Evolutionary conservation across 495 filamentous ascomycete genomes (phyloP), one percentile per base, ranked within the genome.

Genomic region (Lasiosphaeriaceae sp.): DNA sequence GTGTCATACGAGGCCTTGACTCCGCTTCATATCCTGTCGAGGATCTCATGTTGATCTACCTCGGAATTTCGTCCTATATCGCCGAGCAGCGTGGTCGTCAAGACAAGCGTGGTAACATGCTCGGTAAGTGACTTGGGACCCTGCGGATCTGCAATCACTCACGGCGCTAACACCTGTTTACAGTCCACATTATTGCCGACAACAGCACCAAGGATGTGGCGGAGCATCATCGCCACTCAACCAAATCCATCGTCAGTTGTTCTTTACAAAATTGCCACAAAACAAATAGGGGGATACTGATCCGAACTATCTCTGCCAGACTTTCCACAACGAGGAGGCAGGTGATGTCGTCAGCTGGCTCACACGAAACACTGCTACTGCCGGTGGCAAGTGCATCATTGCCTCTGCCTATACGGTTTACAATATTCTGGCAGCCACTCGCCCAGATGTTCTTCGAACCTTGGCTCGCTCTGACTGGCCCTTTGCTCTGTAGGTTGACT

Each of bases 321-420:
- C 84, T 29, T 91, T 91, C 63, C 89, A 91, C 63, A 91, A 86
- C 16, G 89, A 92, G 67, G 77, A 80, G 52, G 79, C 84, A 0
- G 75, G 77, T 34, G 89, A 91, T 64, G 79, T 91, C 24, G 70
- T 91, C 29, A 82, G 85, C 31, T 80, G 89, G 57, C 75, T 88
- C 47, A 80, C 78, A 2, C 77, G 81, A 24, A 75, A 72, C 62
- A 77, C 75, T 35, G 82, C 85, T 22, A 70, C 75, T 19, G 60
- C 74, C 16, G 85, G 85, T 50, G 85, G 84, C 58, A 78, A 80
- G 52, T 83, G 81, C 57, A 78, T 80, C 61, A 73, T 87, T 49
- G 76, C 85, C n/a, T 84, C 83, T 11, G 74, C 76, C 11, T 80
- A 80, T 66, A 77, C 75, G 3, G 69, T 87, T 50, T 88, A 89